Evolutionary conservation across 345 rosid species (phyloP), one percentile per base, ranked within the genome.

Genomic region (Isatis tinctoria): DNA sequence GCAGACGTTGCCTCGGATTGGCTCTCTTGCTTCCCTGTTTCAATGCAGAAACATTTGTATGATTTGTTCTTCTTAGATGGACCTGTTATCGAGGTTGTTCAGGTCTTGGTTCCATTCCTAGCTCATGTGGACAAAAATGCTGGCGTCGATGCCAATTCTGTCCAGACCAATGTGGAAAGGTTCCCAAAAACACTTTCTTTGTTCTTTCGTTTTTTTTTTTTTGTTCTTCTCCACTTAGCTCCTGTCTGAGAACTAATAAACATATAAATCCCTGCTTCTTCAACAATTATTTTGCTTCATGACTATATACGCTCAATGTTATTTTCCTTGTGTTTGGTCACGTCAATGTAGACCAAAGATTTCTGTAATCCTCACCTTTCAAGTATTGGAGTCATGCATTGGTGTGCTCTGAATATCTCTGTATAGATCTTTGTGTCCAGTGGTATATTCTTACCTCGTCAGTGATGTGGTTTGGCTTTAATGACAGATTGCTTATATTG

Each of bases 1-100:
- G 83, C 87, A 94, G 98, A 95, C 85, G 82, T 92, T 72, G 88
- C 97, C 67, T 84, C 92, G 73, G 82, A 87, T 81, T 95, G 97
- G 97, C 85, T 95, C 2, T 76, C 96, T 61, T 95, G 97, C 81
- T 95, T 95, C 83, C 86, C 99, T 41, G 60, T 84, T 65, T 84
- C 97, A 56, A 89, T 86, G 45, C 83, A 71, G 79, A 86, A 86
- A 74, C 87, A 82, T 69, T 81, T 87, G 20, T 95, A 92, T 65
- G 99, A 92, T 80, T 74, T 73, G 74, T 95, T 92, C 87, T 95
- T 95, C 79, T 82, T 83, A 37, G 74, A 81, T 40, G 99, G 97
- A 22, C 82, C 82, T 74, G 75, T 84, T 30, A 72, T 81, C 0
- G 93, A 92, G 82, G 96, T 88, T 76, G 87, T 87, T 82, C 97